Conservation (phyloP, 805 yeast genomes). For the Vanderwaltozyma tropicalis region DNA sequence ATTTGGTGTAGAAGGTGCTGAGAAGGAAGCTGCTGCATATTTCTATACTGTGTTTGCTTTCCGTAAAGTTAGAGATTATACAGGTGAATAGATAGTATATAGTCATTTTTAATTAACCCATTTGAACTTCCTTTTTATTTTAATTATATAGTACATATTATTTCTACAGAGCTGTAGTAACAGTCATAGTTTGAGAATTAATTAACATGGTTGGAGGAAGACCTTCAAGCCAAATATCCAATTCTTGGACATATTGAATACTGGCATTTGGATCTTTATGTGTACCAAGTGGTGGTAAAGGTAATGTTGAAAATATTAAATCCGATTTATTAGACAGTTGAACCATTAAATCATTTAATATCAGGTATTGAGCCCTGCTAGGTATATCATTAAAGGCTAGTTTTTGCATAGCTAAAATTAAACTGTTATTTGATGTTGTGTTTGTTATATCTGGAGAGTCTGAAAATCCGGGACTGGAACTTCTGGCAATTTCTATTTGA, state of each 20-base stretch:
- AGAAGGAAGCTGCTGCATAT: conserved; percentile 78
- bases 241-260: conserved; percentile 60
- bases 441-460: conserved; percentile 24
- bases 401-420: conserved; percentile 29
- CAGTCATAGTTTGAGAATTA: conserved; percentile 91
- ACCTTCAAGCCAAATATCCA: conserved; percentile 71
- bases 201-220: conserved; percentile 76
- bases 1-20: conserved; percentile 81
- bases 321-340: conserved; percentile 48
- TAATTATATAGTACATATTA: neutral
- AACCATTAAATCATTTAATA: conserved; percentile 77
- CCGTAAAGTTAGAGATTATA: conserved; percentile 39
- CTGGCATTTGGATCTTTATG: conserved; percentile 61
- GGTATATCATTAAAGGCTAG: conserved; percentile 77
- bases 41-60: conserved; percentile 80
- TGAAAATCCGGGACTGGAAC: conserved; percentile 6
- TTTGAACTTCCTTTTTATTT: neutral
- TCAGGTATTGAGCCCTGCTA: conserved; percentile 80
- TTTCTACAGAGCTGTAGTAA: conserved; percentile 71
- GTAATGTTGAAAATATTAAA: conserved; percentile 79
- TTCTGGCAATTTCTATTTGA: conserved; percentile 1
- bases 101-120: neutral
- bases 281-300: conserved; percentile 79
- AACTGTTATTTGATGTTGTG: conserved; percentile 25
- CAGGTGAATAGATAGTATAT: neutral